These are phyloP conservation scores for Phytophthora litchii DNA, from an alignment of 352 stramenopile species.

Conservation along the genomic window DNA sequence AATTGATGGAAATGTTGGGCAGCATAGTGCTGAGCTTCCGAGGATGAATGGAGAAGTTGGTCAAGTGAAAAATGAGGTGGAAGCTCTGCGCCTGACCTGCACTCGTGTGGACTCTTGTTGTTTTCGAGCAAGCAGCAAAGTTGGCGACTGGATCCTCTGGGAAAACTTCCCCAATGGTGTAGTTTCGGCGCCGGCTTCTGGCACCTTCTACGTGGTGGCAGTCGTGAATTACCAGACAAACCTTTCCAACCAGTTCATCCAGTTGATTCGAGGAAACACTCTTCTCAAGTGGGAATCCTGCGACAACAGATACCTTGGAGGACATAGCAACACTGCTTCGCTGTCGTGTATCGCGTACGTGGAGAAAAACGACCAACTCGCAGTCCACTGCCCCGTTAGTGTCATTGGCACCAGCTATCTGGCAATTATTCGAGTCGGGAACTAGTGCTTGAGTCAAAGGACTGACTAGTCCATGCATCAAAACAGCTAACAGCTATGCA, in stretches of 20 bases:
- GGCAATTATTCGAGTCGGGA: not conserved
- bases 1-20: too few species aligned
- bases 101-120: not conserved
- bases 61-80: not conserved
- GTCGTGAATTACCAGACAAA: not conserved
- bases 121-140: not conserved
- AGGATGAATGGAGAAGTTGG: not conserved
- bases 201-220: not conserved
- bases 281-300: not conserved
- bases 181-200: not conserved
- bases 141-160: not conserved
- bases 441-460: not conserved
- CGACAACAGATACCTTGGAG: not conserved
- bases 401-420: slow-evolving; percentile 1
- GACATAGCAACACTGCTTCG: not conserved
- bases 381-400: not conserved
- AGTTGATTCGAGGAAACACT: not conserved
- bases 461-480: too few species aligned
- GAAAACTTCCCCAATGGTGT: not conserved
- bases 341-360: not conserved
- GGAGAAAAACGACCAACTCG: not conserved
- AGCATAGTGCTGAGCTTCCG: not conserved
- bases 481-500: too few species aligned
- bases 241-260: not conserved
- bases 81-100: not conserved